phyloP scores from a whole-genome alignment of 768 basidiomycete species.

The Suillus discolor region DNA sequence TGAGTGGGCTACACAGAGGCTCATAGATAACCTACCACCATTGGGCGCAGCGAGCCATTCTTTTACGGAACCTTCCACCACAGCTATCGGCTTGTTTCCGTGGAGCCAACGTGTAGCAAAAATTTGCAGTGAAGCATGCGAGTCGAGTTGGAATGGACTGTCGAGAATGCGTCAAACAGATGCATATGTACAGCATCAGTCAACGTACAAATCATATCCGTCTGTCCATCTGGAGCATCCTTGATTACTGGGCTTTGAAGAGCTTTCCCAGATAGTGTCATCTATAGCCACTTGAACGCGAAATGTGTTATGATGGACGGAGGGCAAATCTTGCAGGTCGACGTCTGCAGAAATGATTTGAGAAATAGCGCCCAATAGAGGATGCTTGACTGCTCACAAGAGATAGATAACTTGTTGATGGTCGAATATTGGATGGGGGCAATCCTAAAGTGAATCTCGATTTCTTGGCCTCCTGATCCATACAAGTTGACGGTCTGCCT shows the following conservation, averaged over 20 bases:
- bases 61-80: neutral
- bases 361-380: neutral
- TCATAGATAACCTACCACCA: neutral
- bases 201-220: constrained; percentile 1
- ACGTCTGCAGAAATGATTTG: neutral
- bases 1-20: neutral
- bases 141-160: neutral
- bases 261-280: neutral
- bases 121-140: neutral
- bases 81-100: constrained; percentile 2
- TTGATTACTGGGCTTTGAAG: neutral
- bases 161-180: neutral
- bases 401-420: constrained; percentile 1
- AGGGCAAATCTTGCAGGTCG: constrained; percentile 2
- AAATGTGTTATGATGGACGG: neutral
- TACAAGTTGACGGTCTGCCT: neutral
- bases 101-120: constrained; percentile 4
- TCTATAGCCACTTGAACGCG: neutral
- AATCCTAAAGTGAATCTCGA: neutral
- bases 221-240: constrained; percentile 1
- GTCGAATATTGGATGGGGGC: neutral
- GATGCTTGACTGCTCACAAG: neutral
- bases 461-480: neutral
- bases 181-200: neutral
- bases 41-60: constrained; percentile 3